A percentile compares a stretch with the other conserved stretches of the same genome.
phyloP scores from a whole-genome alignment of 768 basidiomycete species.

The Lentinula aciculospora region DNA sequence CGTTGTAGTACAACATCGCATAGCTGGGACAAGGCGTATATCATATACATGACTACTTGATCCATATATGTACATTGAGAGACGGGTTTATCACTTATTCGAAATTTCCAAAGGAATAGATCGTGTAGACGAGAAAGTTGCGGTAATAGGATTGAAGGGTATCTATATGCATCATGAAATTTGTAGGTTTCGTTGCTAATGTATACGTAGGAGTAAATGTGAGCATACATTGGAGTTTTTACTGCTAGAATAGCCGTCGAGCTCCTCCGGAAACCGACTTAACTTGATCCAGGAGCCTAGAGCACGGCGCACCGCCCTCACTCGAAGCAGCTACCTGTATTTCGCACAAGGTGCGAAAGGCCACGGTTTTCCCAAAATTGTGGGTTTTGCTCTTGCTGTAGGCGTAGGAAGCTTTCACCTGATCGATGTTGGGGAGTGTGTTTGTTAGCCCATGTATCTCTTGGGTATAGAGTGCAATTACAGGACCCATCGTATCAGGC shows the following conservation, averaged over 20 bases:
- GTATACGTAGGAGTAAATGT: too few species aligned
- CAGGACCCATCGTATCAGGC: constrained; percentile 19
- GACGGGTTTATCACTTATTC: too few species aligned
- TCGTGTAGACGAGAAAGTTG: too few species aligned
- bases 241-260: background rate
- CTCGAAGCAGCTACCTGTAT: constrained; percentile 45
- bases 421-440: constrained; percentile 25
- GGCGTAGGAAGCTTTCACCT: constrained; percentile 58
- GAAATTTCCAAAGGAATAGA: too few species aligned
- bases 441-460: constrained; percentile 21
- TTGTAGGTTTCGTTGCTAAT: too few species aligned
- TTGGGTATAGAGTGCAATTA: constrained; percentile 21
- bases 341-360: constrained; percentile 43
- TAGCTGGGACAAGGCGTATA: too few species aligned
- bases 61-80: too few species aligned
- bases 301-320: background rate
- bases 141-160: too few species aligned
- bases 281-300: background rate
- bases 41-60: too few species aligned
- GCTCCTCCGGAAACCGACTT: constrained; percentile 1
- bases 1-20: too few species aligned
- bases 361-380: constrained; percentile 47
- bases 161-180: too few species aligned
- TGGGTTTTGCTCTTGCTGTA: constrained; percentile 19
- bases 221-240: background rate